These are phyloP conservation scores for Keithomyces neogunnii DNA, from an alignment of 2,329 filamentous ascomycete species.

Conservation along the genomic window DNA sequence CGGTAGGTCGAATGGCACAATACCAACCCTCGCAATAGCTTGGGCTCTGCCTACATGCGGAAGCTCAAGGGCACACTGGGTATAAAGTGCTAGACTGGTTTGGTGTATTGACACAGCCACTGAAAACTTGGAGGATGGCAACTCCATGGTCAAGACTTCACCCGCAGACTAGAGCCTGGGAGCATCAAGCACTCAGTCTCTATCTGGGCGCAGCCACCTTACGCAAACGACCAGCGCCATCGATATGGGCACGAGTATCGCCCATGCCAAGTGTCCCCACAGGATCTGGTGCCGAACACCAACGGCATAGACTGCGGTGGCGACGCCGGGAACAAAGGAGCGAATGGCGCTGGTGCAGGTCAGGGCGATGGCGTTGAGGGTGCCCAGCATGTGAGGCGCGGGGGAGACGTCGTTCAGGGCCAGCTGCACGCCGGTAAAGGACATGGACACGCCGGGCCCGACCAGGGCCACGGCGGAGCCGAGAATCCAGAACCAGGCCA, in stretches of 20 bases:
- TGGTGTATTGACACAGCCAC: neutral
- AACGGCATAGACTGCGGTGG: constrained; percentile 59
- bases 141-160: no score
- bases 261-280: constrained; percentile 44
- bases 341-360: constrained; percentile 53
- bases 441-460: constrained; percentile 58
- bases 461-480: constrained; percentile 33
- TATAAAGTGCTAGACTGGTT: no score
- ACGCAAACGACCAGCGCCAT: constrained; percentile 17
- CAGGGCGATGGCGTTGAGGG: constrained; percentile 55
- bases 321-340: constrained; percentile 56
- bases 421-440: constrained; percentile 63
- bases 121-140: neutral
- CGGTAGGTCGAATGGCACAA: no score
- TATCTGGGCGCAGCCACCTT: constrained; percentile 20
- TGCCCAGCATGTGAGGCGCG: constrained; percentile 54
- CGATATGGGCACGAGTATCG: constrained; percentile 23
- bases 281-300: constrained; percentile 55
- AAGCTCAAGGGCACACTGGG: no score
- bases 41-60: no score
- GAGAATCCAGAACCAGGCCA: constrained; percentile 47
- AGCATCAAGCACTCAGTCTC: neutral
- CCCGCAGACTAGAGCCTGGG: no score
- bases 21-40: no score
- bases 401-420: constrained; percentile 68